A percentile compares a stretch with the other conserved stretches of the same genome.
Conservation (phyloP, 2,329 filamentous ascomycete species). For the Fusarium algeriense region DNA sequence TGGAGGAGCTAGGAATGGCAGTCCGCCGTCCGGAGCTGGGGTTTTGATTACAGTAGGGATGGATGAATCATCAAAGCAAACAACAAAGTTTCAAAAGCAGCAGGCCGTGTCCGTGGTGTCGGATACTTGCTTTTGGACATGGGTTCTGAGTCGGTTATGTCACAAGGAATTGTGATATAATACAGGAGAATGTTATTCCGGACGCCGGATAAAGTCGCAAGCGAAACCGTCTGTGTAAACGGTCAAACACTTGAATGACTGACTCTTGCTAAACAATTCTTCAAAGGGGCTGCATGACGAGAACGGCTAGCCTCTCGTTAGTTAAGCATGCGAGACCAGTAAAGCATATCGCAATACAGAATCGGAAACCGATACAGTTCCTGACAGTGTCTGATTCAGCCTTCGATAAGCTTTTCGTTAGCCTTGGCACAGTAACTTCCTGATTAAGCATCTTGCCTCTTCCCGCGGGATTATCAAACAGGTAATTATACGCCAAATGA, state of each 20-base stretch:
- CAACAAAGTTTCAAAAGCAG: conserved; percentile 34
- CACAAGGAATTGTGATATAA: conserved; percentile 7
- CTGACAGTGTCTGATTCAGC: conserved; percentile 3
- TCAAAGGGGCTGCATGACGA: background rate
- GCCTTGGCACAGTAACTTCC: conserved; percentile 2
- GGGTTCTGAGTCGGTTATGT: conserved; percentile 22
- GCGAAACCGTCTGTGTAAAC: conserved; percentile 12
- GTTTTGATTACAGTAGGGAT: background rate
- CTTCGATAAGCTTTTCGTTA: conserved; percentile 25
- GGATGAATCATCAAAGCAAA: conserved; percentile 34
- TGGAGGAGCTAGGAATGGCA: conserved; percentile 25
- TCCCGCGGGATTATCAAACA: conserved; percentile 3
- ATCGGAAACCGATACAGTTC: background rate
- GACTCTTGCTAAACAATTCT: background rate
- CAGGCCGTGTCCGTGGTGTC: conserved; percentile 15
- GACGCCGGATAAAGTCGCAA: conserved; percentile 15
- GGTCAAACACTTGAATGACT: background rate
- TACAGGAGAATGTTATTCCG: conserved; percentile 9
- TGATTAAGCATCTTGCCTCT: conserved; percentile 4
- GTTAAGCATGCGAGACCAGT: background rate
- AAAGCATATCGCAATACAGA: conserved; percentile 6
- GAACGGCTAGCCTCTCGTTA: conserved; percentile 6
- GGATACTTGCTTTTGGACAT: conserved; percentile 22
- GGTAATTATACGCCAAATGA: conserved; percentile 6
- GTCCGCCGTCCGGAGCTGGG: conserved; percentile 16